Conservation (phyloP, 2,329 filamentous ascomycete species). For the Colletotrichum cuscutae region DNA sequence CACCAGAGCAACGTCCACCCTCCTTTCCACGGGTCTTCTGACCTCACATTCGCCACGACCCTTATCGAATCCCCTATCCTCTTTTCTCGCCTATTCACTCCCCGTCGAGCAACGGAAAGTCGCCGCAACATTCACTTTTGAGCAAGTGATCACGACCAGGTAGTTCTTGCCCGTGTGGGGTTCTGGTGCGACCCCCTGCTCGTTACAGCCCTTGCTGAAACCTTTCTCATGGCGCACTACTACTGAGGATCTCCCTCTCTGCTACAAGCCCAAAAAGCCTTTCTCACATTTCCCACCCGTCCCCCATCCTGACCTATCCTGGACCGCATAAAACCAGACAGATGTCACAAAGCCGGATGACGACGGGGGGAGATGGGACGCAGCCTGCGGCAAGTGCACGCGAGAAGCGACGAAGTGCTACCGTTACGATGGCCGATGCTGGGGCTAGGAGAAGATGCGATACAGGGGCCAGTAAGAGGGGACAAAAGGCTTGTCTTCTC, state of each 20-base stretch:
- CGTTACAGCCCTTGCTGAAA: conserved; percentile 26
- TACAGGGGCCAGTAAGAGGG: neutral
- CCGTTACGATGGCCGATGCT: neutral
- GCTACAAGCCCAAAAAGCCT: neutral
- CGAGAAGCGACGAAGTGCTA: neutral
- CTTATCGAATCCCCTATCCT: neutral
- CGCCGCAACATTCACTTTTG: neutral
- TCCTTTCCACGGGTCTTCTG: conserved; percentile 2
- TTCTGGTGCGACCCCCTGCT: conserved; percentile 1
- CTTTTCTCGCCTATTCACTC: neutral
- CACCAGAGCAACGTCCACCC: neutral
- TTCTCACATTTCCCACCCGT: neutral
- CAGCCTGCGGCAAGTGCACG: conserved; percentile 25
- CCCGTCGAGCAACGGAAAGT: neutral
- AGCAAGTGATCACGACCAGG: neutral
- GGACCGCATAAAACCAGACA: conserved; percentile 14
- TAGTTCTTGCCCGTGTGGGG: neutral
- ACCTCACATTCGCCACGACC: neutral
- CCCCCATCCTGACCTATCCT: neutral
- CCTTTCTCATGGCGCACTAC: conserved; percentile 10
- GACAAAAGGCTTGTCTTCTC: conserved; percentile 5
- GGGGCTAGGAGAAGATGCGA: neutral
- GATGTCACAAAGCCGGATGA: conserved; percentile 13
- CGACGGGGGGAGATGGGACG: neutral
- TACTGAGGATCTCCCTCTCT: neutral